Percentiles rank a stretch among this genome's conserved stretches.
Conservation (phyloP, 257 asterid genomes). For the Orobanche coerulescens region DNA sequence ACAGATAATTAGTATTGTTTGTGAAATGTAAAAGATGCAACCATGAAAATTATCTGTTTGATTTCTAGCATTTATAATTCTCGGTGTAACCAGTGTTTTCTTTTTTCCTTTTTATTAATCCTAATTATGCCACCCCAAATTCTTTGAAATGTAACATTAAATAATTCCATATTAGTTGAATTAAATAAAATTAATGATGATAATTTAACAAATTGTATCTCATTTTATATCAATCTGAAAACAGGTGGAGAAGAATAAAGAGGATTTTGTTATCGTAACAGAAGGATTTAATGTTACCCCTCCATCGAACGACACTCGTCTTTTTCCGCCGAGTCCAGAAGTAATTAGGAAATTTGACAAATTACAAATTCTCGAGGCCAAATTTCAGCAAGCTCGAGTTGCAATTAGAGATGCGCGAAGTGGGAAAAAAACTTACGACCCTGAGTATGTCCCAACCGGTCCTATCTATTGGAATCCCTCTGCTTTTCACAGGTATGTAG, state of each 20-base stretch:
- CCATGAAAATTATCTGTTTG: too few relatives aligned
- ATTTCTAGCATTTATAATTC: too few relatives aligned
- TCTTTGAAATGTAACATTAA: too few relatives aligned
- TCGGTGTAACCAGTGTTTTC: too few relatives aligned
- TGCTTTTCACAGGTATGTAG: conserved; percentile 60
- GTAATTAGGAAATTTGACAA: conserved; percentile 31
- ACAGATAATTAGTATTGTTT: too few relatives aligned
- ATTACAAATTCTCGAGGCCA: conserved; percentile 50
- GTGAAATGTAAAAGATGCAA: too few relatives aligned
- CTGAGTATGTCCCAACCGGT: conserved; percentile 50
- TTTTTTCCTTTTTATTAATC: too few relatives aligned
- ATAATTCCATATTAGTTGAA: too few relatives aligned
- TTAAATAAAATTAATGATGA: too few relatives aligned
- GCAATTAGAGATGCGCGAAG: conserved; percentile 38
- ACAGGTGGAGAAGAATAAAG: conserved; percentile 31
- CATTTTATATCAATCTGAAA: not conserved
- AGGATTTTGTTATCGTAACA: conserved; percentile 17
- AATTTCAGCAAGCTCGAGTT: conserved; percentile 49
- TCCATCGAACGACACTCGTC: conserved; percentile 27
- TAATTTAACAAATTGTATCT: not conserved
- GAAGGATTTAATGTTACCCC: conserved; percentile 20
- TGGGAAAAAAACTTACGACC: conserved; percentile 33
- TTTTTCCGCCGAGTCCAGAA: conserved; percentile 29
- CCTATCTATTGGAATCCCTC: conserved; percentile 68
- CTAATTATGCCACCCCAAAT: too few relatives aligned